Base-by-base conservation (phyloP, 2,329 filamentous ascomycete species). In the Chaetomium strumarium region DNA sequence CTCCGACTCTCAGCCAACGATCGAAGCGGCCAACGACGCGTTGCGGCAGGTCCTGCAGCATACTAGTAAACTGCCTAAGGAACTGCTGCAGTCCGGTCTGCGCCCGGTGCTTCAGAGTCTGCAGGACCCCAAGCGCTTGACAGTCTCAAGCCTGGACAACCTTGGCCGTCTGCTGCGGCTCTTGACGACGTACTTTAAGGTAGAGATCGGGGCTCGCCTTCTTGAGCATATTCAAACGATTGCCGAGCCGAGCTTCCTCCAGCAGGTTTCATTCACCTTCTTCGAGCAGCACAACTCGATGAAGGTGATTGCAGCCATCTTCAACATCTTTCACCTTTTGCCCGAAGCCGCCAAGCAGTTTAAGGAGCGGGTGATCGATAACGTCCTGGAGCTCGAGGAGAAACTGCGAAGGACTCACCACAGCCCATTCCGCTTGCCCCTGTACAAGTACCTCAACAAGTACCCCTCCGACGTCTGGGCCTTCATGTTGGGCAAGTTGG, bases 161-260 rank as follows among this genome's bases (percentile, higher is more conserved):
- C 75, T 99, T 31, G 91, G 91, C 16, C 84, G 92, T 37, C 77
- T 99, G 1, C 72, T 99, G 55, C 92, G 93, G 58, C 77, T 99
- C 2, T 75, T 99, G 16, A 99, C 92, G 0, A 97, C 93, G 55
- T 99, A 99, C 68, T 99, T 99, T 72, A 99, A 99, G 70, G 91
- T 97, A 1, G 93, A 99, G 67, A 99, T 99, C 49, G 95, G 93
- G 7, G 82, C 89, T 19, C 83, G 93, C 20, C 73, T 99, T n/a
- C 76, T 99, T 10, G 92, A 97, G 58, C 93, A 99, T 63, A 86
- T 96, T 70, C 92, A 92, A 65, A 81, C 85, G 11, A 90, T 99
- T 58, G 91, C 92, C 1, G 90, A 96, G 53, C 80, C 88, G 2
- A 78, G 76, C 47, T 79, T 83, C 13, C 74, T 97, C 60, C 91